Evolutionary conservation across 148 eudicot genomes (phyloP), one percentile per base, ranked within the genome.

Genomic region (Oxyria digyna): DNA sequence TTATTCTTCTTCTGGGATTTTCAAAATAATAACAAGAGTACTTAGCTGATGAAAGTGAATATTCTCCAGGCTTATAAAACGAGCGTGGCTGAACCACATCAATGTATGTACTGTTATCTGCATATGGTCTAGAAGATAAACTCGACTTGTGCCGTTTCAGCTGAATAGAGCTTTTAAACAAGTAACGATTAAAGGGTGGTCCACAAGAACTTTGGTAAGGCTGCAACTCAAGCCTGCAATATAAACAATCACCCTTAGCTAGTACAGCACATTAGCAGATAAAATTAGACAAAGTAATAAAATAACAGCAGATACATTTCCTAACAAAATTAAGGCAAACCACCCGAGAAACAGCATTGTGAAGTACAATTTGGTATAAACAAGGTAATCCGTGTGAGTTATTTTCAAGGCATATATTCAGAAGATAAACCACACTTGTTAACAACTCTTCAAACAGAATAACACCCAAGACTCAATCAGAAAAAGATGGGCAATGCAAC

Each of bases 161-260:
- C 45, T 73, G 75, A 72, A 32, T 42, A 6, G 74, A 69, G 62
- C 72, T 74, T 62, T 71, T 32, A 72, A 69, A 62, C 50, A 72
- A 43, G 57, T 69, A 68, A 70, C 71, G 49, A 42, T 54, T 66
- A 35, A 59, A 62, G 38, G 78, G 52, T 37, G 67, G 50, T 40
- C 70, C 73, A 31, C 68, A 50, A 42, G 57, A 69, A 71, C 73
- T 65, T 43, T 31, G 69, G 23, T 52, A 74, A 31, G 14, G 68
- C 57, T 37, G 71, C 69, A 55, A 33, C 42, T 75, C 80, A 73
- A 72, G 71, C 90, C 96, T 91, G 89, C 70, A 78, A 83, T 21
- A 15, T 24, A 62, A 69, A 67, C 27, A 62, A 70, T 32, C 43
- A 72, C 55, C 68, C 62, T 3, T 57, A 43, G 48, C 42, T 15